Percentiles rank a stretch among this genome's conserved stretches.
phyloP scores from a whole-genome alignment of 2,329 filamentous ascomycete genomes.

The Endocalyx cinctus region DNA sequence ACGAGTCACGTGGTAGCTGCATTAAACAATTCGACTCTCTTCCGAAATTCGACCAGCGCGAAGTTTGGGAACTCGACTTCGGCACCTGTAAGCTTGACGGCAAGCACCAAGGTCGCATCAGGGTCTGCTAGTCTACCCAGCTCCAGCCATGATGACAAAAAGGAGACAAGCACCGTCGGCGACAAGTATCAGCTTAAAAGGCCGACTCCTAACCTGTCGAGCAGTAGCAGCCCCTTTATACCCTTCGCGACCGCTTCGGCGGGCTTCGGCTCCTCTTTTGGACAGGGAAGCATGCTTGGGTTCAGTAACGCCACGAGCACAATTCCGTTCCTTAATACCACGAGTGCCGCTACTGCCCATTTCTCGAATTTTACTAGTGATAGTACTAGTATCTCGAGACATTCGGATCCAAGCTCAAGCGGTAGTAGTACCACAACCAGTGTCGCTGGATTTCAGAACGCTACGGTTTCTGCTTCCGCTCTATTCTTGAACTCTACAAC shows the following conservation, averaged over 20 bases:
- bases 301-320: slow-evolving; percentile 5
- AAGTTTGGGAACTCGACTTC: slow-evolving; percentile 7
- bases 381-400: too few relatives aligned
- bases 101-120: slow-evolving; percentile 1
- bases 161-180: too few relatives aligned
- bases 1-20: slow-evolving; percentile 1
- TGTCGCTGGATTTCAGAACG: slow-evolving; percentile 8
- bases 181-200: slow-evolving; percentile 10
- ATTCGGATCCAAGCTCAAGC: too few relatives aligned
- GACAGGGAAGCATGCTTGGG: not conserved
- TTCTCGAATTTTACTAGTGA: not conserved
- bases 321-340: slow-evolving; percentile 3
- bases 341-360: not conserved
- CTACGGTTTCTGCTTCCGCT: slow-evolving; percentile 2
- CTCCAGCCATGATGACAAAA: too few relatives aligned
- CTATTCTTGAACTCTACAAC: slow-evolving; percentile 1
- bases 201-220: too few relatives aligned
- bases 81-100: slow-evolving; percentile 4
- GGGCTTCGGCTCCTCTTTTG: not conserved
- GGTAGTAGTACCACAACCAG: too few relatives aligned
- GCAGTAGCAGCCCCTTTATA: too few relatives aligned
- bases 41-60: slow-evolving; percentile 10
- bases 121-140: not conserved
- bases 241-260: not conserved
- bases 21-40: slow-evolving; percentile 7